Evolutionary conservation across 2,329 filamentous ascomycete genomes (phyloP), one percentile per base, ranked within the genome.

Genomic region (Diaporthe amygdali): DNA sequence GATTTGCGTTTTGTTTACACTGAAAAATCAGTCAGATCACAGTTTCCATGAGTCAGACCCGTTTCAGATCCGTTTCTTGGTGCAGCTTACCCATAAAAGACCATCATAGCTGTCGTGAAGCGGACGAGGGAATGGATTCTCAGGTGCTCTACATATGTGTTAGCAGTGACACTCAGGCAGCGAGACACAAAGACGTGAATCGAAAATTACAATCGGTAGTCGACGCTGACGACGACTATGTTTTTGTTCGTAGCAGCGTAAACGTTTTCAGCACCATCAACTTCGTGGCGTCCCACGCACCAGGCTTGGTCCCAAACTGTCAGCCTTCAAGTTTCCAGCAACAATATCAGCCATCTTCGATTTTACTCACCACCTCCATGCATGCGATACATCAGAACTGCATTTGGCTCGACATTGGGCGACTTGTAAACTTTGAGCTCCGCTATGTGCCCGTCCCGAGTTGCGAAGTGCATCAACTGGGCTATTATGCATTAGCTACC

Each of bases 341-440:
- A 7, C 1, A 17, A 17, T n/a, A 39, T 1, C 7, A 32, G 27
- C 2, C 6, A n/a, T 3, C 2, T 22, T 44, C 17, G 5, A 25
- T 9, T 63, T 6, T 2, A 41, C 59, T 63, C 30, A 63, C 59
- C 59, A 63, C 59, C 59, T 17, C 59, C 59, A 12, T 63, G 59
- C 59, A 63, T 63, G 0, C 59, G 59, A 25, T 63, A 63, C 59
- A 63, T 63, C 41, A 63, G 30, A 12, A 63, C 41, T 0, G 59
- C 59, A 47, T 63, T 47, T 25, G 59, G 30, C 12, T 47, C 27
- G 10, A 63, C 41, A 22, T 37, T 25, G 3, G 41, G 59, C 14
- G 59, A 63, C n/a, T 63, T 63, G 59, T 63, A 63, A 8, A 63
- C 34, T 14, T 63, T 63, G 27, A 63, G 59, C 41, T 63, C 59